Base-by-base conservation (phyloP, 192 early-diverging fungal genomes). In the Linnemannia schmuckeri region DNA sequence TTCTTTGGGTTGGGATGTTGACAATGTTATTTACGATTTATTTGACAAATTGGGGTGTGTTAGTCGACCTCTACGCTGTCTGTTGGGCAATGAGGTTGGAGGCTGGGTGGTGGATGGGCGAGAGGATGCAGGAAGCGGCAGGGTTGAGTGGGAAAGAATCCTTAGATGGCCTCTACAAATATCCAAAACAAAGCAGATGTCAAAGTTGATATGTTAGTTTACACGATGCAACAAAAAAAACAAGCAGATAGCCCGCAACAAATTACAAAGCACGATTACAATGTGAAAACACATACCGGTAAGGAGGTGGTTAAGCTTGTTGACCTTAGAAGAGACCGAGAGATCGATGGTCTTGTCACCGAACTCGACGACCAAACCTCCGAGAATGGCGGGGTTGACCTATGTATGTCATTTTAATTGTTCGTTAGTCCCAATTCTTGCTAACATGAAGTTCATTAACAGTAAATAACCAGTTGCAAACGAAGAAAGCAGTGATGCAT, bases 261-360 rank as follows among this genome's bases (percentile, higher is more conserved):
- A 57, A n/a, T 1, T 57, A n/a, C 55, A 57, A 57, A 44, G 27
- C 52, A 54, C 20, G 52, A 20, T 18, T 20, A 24, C 55, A 57
- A 24, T 4, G 17, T 24, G 55, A 57, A 57, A 57, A n/a, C 22
- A n/a, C 55, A n/a, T 57, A 57, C 55, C 61, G 27, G 61, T 63
- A 77, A 99, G 87, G 70, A 97, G 89, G 89, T 96, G 93, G 93
- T 99, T 96, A 41, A 99, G 93, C 95, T 98, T 99, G 90, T 94
- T 93, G 85, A 99, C 91, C 88, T 96, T 97, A 90, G 96, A 94
- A 37, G 97, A 93, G 71, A 97, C 96, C 33, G 97, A 97, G 89
- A 99, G 94, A 89, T 99, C 98, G 80, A 99, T 97, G 83, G 97
- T 98, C 91, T 96, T 96, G 92, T 97, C 98, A 79, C 98, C 97